A percentile compares a stretch with the other conserved stretches of the same genome.
These are phyloP conservation scores for Nematodospora anomalae DNA, from an alignment of 1,139 yeast genomes.

Conservation along the genomic window DNA sequence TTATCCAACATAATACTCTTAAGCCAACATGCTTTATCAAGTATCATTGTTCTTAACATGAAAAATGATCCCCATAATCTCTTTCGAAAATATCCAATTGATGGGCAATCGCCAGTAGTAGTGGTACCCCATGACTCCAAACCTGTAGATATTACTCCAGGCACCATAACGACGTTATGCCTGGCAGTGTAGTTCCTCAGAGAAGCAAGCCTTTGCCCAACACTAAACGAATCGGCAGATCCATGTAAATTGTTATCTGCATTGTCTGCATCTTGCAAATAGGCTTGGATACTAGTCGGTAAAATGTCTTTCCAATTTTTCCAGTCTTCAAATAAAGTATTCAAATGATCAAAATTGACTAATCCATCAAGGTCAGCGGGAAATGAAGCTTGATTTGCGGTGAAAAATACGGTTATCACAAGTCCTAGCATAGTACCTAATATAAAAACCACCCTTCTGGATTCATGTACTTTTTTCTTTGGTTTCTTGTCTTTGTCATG, in stretches of 20 bases:
- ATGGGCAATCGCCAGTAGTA: slow-evolving; percentile 68
- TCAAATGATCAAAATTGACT: slow-evolving; percentile 55
- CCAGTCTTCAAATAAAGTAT: slow-evolving; percentile 44
- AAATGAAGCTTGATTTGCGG: slow-evolving; percentile 44
- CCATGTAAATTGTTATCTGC: slow-evolving; percentile 42
- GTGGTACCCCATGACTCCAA: slow-evolving; percentile 87
- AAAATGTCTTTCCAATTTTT: slow-evolving; percentile 63
- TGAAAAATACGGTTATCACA: slow-evolving; percentile 61
- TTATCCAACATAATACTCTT: slow-evolving; percentile 87
- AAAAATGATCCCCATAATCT: slow-evolving; percentile 96
- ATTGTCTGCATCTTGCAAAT: slow-evolving; percentile 55
- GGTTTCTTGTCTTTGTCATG: slow-evolving; percentile 3
- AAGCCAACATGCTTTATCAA: slow-evolving; percentile 92
- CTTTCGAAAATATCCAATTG: slow-evolving; percentile 81
- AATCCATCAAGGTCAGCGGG: slow-evolving; percentile 52
- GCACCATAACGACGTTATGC: slow-evolving; percentile 86
- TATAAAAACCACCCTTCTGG: slow-evolving; percentile 49
- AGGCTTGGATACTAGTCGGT: slow-evolving; percentile 63
- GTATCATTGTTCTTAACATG: slow-evolving; percentile 88
- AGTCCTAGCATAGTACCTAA: slow-evolving; percentile 73
- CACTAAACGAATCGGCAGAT: slow-evolving; percentile 81
- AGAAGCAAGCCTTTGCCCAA: slow-evolving; percentile 65
- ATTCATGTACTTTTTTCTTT: slow-evolving; percentile 32
- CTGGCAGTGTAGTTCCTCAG: slow-evolving; percentile 54
- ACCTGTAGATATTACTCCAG: slow-evolving; percentile 95